phyloP scores from a whole-genome alignment of 257 asterid species.

The Avicennia marina region DNA sequence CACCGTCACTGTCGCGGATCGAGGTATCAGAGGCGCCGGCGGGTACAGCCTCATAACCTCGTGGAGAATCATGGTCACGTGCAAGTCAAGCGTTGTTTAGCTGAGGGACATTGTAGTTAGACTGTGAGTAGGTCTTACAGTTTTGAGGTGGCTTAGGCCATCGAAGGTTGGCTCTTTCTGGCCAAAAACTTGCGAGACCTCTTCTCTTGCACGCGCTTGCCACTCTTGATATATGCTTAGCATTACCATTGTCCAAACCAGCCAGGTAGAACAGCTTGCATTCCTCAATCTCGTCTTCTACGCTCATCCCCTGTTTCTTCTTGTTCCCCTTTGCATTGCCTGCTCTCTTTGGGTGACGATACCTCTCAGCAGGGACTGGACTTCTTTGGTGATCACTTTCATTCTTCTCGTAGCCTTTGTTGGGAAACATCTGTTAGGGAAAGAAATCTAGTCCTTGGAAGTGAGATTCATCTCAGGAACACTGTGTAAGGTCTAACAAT shows the following conservation, averaged over 20 bases:
- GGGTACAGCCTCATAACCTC: conserved; percentile 39
- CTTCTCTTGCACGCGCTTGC: conserved; percentile 36
- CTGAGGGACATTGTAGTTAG: too few species aligned
- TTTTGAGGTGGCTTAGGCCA: conserved; percentile 34
- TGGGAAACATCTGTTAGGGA: too few species aligned
- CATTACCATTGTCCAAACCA: conserved; percentile 43
- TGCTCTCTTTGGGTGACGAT: conserved; percentile 30
- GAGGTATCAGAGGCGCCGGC: conserved; percentile 19
- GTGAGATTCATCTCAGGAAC: too few species aligned
- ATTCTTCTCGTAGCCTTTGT: conserved; percentile 34
- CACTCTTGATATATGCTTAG: conserved; percentile 39
- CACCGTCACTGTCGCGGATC: conserved; percentile 16
- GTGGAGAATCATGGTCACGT: conserved; percentile 38
- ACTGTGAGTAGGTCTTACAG: conserved; percentile 15
- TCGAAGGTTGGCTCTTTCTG: conserved; percentile 22
- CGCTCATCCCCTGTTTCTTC: conserved; percentile 25
- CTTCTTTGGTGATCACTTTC: conserved; percentile 27
- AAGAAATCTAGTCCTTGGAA: too few species aligned
- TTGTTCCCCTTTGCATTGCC: conserved; percentile 26
- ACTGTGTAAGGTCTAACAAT: too few species aligned
- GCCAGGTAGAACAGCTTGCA: conserved; percentile 47
- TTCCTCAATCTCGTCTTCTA: conserved; percentile 39
- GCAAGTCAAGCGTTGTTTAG: too few species aligned
- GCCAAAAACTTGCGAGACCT: conserved; percentile 30
- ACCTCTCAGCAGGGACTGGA: conserved; percentile 23